Conservation (phyloP, 1,139 yeast species). For the Protomyces lactucae-debilis region DNA sequence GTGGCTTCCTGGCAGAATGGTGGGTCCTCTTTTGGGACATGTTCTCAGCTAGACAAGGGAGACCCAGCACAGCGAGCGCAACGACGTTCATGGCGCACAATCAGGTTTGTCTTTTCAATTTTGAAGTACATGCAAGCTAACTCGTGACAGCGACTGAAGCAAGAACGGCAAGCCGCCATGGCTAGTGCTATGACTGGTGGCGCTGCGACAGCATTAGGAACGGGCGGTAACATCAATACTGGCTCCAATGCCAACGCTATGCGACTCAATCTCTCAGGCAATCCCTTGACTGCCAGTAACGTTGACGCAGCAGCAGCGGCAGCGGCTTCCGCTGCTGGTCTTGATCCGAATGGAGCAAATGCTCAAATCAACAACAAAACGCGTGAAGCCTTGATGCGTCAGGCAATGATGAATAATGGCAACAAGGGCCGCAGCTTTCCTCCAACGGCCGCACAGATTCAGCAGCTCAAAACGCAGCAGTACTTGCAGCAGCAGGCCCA, state of each 20-base stretch:
- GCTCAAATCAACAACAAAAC: conserved; percentile 34
- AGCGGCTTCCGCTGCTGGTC: background rate
- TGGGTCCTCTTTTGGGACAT: conserved; percentile 97
- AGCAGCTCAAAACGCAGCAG: conserved; percentile 28
- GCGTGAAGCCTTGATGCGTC: conserved; percentile 36
- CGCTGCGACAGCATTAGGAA: conserved; percentile 1
- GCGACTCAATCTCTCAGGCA: conserved; percentile 2
- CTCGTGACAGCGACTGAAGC: conserved; percentile 49
- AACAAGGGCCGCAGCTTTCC: conserved; percentile 24
- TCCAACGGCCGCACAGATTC: conserved; percentile 26
- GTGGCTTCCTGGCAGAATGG: conserved; percentile 87
- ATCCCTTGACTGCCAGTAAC: background rate
- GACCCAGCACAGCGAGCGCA: conserved; percentile 58
- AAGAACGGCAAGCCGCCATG: conserved; percentile 42
- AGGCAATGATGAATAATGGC: conserved; percentile 34
- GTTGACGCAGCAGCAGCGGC: conserved; percentile 8
- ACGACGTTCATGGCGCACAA: conserved; percentile 60
- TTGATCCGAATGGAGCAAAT: conserved; percentile 20
- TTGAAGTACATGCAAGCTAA: background rate
- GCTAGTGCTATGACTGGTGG: conserved; percentile 13
- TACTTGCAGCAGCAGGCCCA: conserved; percentile 36
- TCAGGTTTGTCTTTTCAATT: conserved; percentile 29
- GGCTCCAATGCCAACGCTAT: conserved; percentile 1
- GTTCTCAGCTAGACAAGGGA: conserved; percentile 69
- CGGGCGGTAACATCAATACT: background rate